These are phyloP conservation scores for Cyathus striatus DNA, from an alignment of 768 basidiomycete species.

Conservation along the genomic window DNA sequence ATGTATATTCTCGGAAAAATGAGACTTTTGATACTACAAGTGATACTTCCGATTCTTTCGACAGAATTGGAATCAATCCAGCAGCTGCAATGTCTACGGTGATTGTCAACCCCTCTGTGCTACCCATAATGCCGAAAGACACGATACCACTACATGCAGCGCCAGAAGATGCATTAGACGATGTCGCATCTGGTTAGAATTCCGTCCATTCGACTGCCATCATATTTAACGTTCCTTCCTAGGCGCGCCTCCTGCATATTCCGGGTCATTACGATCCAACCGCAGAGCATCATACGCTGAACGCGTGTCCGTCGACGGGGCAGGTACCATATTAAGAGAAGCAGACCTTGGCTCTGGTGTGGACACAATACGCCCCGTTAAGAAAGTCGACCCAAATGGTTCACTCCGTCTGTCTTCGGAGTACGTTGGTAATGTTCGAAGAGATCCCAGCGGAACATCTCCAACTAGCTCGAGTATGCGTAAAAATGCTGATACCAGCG, in stretches of 20 bases:
- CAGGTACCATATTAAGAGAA: constrained; percentile 72
- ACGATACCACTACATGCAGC: constrained; percentile 23
- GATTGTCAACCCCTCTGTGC: constrained; percentile 49
- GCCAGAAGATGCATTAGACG: constrained; percentile 23
- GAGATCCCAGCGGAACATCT: constrained; percentile 43
- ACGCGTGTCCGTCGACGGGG: constrained; percentile 52
- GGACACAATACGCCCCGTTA: constrained; percentile 90
- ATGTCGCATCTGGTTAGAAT: constrained; percentile 35
- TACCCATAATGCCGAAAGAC: constrained; percentile 18
- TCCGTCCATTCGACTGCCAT: no score
- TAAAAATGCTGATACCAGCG: constrained; percentile 47
- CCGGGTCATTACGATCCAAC: constrained; percentile 55
- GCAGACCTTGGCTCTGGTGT: constrained; percentile 85
- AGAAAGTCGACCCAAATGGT: constrained; percentile 80
- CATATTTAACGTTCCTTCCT: constrained; percentile 13
- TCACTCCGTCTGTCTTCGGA: constrained; percentile 76
- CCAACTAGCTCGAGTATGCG: constrained; percentile 48
- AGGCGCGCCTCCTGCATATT: constrained; percentile 72
- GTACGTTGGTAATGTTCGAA: constrained; percentile 70
- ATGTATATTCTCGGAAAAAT: constrained; percentile 37
- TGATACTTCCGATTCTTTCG: constrained; percentile 64
- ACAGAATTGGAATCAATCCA: constrained; percentile 34
- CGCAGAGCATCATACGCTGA: constrained; percentile 79
- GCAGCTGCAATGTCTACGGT: constrained; percentile 69
- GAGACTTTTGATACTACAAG: constrained; percentile 56